These are phyloP conservation scores for Chlorophyllum brunneum DNA, from an alignment of 768 basidiomycete species.

Conservation along the genomic window DNA sequence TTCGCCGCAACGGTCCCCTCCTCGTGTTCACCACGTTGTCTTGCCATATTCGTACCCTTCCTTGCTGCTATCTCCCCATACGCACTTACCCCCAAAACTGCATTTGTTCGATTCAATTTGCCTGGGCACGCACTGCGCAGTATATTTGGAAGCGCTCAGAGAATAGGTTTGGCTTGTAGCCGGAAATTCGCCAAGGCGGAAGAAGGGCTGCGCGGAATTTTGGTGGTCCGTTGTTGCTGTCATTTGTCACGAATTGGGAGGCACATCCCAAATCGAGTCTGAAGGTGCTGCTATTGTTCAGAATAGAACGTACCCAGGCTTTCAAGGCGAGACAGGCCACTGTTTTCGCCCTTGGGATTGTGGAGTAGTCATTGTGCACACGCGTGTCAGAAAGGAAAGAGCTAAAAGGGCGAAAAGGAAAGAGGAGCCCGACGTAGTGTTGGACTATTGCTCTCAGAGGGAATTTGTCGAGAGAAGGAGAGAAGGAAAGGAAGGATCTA, in stretches of 20 bases:
- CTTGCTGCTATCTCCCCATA: not conserved
- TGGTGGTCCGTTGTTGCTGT: no score
- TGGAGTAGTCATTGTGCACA: slow-evolving; percentile 2
- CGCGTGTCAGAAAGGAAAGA: slow-evolving; percentile 5
- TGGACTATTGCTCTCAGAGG: not conserved
- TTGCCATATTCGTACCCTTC: slow-evolving; percentile 10
- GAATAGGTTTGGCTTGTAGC: not conserved
- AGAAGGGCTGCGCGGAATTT: not conserved
- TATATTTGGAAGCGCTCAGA: not conserved
- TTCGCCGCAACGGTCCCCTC: not conserved
- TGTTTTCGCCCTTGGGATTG: not conserved
- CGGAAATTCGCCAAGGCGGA: not conserved
- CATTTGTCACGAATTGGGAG: not conserved
- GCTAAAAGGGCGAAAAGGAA: slow-evolving; percentile 7
- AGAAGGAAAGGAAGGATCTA: slow-evolving; percentile 1
- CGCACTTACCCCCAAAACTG: not conserved
- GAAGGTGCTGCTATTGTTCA: not conserved
- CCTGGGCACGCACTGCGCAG: not conserved
- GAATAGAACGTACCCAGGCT: not conserved
- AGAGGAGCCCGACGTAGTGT: slow-evolving; percentile 2
- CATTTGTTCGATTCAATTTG: not conserved
- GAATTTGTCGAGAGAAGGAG: slow-evolving; percentile 5
- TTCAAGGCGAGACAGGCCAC: not conserved
- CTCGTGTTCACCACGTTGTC: slow-evolving; percentile 14
- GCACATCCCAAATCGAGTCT: not conserved